Percentiles rank a stretch among this genome's conserved stretches.
These are phyloP conservation scores for Sporothrix variecibatus DNA, from an alignment of 2,329 filamentous ascomycete genomes.

Conservation along the genomic window DNA sequence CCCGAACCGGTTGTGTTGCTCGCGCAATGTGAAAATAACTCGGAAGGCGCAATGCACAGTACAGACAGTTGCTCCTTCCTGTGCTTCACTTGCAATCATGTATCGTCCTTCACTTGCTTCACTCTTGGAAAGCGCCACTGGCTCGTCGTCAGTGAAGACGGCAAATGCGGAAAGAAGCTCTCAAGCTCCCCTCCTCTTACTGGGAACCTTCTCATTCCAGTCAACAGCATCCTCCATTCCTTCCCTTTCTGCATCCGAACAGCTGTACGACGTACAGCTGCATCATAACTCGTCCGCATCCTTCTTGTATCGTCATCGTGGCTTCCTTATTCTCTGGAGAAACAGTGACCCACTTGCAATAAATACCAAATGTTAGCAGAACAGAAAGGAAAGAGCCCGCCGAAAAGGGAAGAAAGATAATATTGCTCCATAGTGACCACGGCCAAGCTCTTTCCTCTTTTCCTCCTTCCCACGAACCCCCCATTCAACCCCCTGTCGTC, in stretches of 20 bases:
- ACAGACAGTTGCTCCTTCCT: background rate
- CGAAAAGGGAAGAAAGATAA: slow-evolving; percentile 20
- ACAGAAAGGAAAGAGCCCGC: background rate
- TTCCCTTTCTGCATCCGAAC: slow-evolving; percentile 13
- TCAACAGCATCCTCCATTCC: background rate
- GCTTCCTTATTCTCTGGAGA: background rate
- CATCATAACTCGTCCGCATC: background rate
- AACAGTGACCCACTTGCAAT: background rate
- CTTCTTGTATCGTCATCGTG: background rate
- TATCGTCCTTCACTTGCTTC: background rate
- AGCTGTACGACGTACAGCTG: background rate
- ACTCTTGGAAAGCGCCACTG: background rate
- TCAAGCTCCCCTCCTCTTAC: background rate
- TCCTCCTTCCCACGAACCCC: background rate
- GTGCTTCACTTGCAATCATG: background rate
- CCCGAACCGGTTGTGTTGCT: background rate
- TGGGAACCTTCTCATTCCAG: slow-evolving; percentile 1
- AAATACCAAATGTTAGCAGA: slow-evolving; percentile 3
- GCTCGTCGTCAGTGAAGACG: background rate
- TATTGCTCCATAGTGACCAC: slow-evolving; percentile 18
- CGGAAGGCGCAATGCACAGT: background rate
- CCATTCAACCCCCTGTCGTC: slow-evolving; percentile 8
- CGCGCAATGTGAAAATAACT: slow-evolving; percentile 9
- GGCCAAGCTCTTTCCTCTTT: slow-evolving; percentile 5
- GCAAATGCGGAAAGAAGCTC: background rate